Evolutionary conservation across 176 grass and related monocot species (phyloP).

Genomic region (Oryza longistaminata): DNA sequence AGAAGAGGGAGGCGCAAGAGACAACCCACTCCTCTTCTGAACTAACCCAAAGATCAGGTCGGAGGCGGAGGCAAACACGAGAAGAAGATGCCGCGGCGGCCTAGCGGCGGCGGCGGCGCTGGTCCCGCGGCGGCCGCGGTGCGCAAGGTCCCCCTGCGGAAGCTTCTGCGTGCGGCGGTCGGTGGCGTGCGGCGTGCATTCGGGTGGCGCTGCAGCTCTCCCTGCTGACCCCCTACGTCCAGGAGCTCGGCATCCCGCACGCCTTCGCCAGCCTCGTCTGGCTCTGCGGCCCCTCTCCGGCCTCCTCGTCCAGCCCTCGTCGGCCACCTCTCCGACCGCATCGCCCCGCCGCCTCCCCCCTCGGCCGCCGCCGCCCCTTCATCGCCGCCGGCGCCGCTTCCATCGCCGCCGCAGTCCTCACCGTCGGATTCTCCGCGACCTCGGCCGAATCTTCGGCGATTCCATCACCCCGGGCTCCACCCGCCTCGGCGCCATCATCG

Average conservation of each 20-base stretch:
- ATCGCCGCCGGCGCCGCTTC: constrained; percentile 60
- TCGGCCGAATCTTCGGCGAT: constrained; percentile 67
- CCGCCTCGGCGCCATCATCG: constrained; percentile 49
- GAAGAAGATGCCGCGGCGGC: background rate
- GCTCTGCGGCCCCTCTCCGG: constrained; percentile 79
- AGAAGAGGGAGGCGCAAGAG: no score
- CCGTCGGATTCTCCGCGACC: constrained; percentile 72
- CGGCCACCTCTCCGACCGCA: constrained; percentile 68
- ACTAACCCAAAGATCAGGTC: no score
- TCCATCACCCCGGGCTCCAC: constrained; percentile 23
- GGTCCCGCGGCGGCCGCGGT: constrained; percentile 2
- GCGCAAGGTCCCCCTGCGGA: constrained; percentile 50
- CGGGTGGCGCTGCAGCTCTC: constrained; percentile 78
- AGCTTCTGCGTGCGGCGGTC: constrained; percentile 59
- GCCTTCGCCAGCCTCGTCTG: constrained; percentile 82
- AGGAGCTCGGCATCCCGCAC: constrained; percentile 85
- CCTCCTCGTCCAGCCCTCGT: constrained; percentile 82
- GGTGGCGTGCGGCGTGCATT: constrained; percentile 80
- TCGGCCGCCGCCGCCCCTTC: constrained; percentile 67
- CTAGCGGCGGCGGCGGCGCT: background rate
- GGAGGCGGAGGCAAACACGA: no score
- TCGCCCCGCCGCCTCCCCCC: constrained; percentile 41
- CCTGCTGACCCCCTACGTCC: constrained; percentile 74
- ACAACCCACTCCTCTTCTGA: no score
- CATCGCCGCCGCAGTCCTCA: constrained; percentile 50